Base-by-base conservation (phyloP, 1,139 yeast species). In the Debaryomyces singareniensis region DNA sequence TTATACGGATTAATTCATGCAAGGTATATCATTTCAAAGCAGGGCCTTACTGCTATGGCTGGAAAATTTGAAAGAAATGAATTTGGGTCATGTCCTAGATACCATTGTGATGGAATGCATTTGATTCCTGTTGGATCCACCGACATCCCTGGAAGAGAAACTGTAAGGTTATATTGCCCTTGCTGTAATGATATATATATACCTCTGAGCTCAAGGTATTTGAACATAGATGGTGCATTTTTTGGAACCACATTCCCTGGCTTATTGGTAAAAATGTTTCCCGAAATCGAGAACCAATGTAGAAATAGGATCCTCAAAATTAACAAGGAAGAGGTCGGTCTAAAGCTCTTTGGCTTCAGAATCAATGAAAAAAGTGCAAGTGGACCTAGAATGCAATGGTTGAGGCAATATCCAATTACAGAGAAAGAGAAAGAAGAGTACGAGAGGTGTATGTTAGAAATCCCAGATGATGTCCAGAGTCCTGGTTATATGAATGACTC, bases 161-260 rank as follows among this genome's bases (percentile, higher is more conserved):
- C 96, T 0, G 96, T 93, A 24, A 62, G 96, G 43, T 68, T 93
- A 32, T 91, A 78, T 54, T 91, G 98, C 58, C 97, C 98, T 1
- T 79, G 93, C 51, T 91, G 98, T 58, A 78, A 81, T 51, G 98
- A 91, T 50, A 69, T 89, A 26, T 91, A 91, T 55, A 61, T 86
- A 34, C 97, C 97, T 2, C 78, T 81, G 37, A 79, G 87, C 37
- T 78, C 93, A 13, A 68, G 96, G 39, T 89, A 84, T 55, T 63
- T 84, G 38, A 84, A 84, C 49, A 76, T 91, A 29, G 98, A 91
- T 54, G 98, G 98, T 4, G 96, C 97, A 1, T 91, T 81, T 48
- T 91, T 93, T 61, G 98, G 98, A 5, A 86, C 97, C 1, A 80
- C 95, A 18, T 91, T 91, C 59, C 94, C 96, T 0, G 97, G 96